A percentile compares a stretch with the other conserved stretches of the same genome.
These are phyloP conservation scores for Pontederia paniculata DNA, from an alignment of 176 grass and related monocot genomes.

Conservation along the genomic window DNA sequence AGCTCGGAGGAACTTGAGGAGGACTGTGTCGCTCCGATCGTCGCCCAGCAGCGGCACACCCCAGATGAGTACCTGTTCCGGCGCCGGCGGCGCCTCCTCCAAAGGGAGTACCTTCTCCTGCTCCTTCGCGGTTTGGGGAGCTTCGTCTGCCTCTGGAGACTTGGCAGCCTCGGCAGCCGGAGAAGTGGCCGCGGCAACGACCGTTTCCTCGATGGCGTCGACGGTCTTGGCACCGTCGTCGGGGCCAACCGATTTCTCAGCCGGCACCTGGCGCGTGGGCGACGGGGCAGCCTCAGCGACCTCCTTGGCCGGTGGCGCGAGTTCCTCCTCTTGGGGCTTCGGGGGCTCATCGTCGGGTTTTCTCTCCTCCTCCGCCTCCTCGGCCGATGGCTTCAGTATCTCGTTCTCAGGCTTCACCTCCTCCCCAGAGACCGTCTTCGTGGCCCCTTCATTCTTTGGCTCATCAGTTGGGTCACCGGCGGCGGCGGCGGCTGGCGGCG, in stretches of 20 bases:
- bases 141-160: neutral
- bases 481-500: neutral
- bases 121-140: conserved; percentile 4
- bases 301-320: conserved; percentile 6
- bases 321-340: conserved; percentile 19
- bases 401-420: neutral
- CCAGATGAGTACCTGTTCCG: conserved; percentile 9
- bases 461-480: neutral
- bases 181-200: conserved; percentile 27
- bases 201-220: conserved; percentile 49
- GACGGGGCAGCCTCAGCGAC: neutral
- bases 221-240: conserved; percentile 58
- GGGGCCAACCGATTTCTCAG: conserved; percentile 41
- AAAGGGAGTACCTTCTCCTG: neutral
- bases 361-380: conserved; percentile 24
- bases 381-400: neutral
- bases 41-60: conserved; percentile 12
- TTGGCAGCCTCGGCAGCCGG: conserved; percentile 19
- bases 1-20: conserved; percentile 25
- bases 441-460: neutral
- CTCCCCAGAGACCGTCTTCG: neutral
- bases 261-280: conserved; percentile 23
- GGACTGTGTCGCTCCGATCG: conserved; percentile 16
- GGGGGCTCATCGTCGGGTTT: neutral
- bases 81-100: neutral